Evolutionary conservation across 805 yeast genomes (phyloP), one percentile per base, ranked within the genome.

Genomic region (Wickerhamiella hasegawae): DNA sequence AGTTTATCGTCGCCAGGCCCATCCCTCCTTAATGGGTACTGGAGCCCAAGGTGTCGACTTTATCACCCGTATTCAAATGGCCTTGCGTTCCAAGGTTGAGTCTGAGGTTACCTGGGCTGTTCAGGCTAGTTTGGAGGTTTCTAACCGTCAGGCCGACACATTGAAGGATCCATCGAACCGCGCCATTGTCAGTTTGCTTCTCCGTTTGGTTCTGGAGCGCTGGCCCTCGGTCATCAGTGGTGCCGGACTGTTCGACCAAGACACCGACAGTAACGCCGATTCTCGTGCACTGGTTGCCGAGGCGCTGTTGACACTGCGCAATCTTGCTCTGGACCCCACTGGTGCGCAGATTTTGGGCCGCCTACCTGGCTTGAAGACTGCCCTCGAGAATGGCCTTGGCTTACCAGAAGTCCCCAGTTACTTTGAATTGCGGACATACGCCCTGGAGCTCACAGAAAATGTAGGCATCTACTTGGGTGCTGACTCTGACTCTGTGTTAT

Each of bases 391-490:
- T 40, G 61, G 45, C 40, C 49, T 49, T 32, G 41, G 28, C 35
- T 52, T 48, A 43, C 60, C 46, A 16, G 21, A 18, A 5, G 18
- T 33, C 4, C 40, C 45, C 3, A 25, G 32, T 10, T 45, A 37
- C 32, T 46, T 54, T 4, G 57, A 62, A 40, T 45, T 58, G 30
- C 51, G 62, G 6, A 46, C 58, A 31, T 80, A 81, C 52, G 59
- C 75, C 11, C 55, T 82, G 35, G 98, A 90, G 54, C 68, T 84
- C 22, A 68, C 81, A 41, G 97, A 90, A 52, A 75, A 85, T 2
- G 69, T 84, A 22, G 72, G 87, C 3, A 77, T 94, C 29, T 82
- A 81, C 54, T 65, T 79, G 45, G 72, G 84, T 3, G 85, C 90
- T 21, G 78, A 76, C 19, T 66, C 71, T 34, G 74, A 76, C 45